Evolutionary conservation across 345 rosid species (phyloP).

Genomic region (Toxicodendron radicans): DNA sequence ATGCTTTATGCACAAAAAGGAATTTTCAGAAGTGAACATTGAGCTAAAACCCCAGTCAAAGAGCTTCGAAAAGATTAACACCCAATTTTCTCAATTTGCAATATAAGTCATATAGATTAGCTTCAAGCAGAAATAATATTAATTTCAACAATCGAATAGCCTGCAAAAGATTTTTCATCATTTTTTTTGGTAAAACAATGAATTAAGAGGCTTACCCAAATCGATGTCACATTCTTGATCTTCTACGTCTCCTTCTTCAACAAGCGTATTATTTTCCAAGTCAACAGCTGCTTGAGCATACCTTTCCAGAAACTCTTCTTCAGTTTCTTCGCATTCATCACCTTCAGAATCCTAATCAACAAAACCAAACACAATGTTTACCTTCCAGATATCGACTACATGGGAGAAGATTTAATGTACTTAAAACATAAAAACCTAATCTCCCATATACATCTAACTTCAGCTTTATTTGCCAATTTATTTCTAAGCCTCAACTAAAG

Average conservation of each 20-base stretch:
- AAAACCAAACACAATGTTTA: neutral
- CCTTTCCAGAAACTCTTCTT: slow-evolving; percentile 80
- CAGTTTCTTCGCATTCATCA: slow-evolving; percentile 79
- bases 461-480: neutral
- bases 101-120: neutral
- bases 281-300: slow-evolving; percentile 75
- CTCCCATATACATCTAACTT: slow-evolving; percentile 5
- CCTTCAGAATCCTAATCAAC: slow-evolving; percentile 70
- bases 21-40: neutral
- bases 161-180: neutral
- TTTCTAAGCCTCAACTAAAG: neutral
- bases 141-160: neutral
- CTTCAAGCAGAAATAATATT: neutral
- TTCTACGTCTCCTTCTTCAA: slow-evolving; percentile 73
- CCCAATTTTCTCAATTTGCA: neutral
- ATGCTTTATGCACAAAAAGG: neutral
- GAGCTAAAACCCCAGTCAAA: neutral
- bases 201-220: slow-evolving; percentile 48
- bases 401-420: neutral
- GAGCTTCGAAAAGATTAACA: neutral
- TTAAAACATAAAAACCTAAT: neutral
- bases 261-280: slow-evolving; percentile 43
- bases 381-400: slow-evolving; percentile 3
- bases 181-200: neutral
- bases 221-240: slow-evolving; percentile 64